phyloP scores from a whole-genome alignment of 2,329 filamentous ascomycete genomes.

The Epichloe uncinata region DNA sequence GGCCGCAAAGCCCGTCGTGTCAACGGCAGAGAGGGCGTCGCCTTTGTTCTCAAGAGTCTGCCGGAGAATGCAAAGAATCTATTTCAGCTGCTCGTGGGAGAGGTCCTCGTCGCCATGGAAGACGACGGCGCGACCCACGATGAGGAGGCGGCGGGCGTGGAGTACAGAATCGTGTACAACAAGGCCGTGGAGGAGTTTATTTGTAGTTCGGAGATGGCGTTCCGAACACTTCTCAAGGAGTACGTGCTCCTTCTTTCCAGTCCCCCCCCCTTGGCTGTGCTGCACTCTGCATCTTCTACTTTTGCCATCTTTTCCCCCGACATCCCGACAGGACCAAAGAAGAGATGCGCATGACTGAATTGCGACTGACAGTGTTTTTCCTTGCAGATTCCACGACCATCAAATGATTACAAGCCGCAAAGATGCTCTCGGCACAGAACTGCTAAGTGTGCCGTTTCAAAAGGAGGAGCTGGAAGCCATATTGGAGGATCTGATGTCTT shows the following conservation, averaged over 20 bases:
- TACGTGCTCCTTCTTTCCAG: conserved; percentile 26
- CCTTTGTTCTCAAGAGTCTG: conserved; percentile 77
- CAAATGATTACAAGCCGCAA: conserved; percentile 89
- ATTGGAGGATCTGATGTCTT: conserved; percentile 53
- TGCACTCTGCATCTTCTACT: neutral
- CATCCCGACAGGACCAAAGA: no score
- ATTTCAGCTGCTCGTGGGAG: conserved; percentile 72
- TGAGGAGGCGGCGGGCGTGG: conserved; percentile 52
- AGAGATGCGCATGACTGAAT: no score
- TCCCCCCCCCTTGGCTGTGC: no score
- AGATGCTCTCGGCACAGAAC: conserved; percentile 72
- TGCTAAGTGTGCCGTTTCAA: conserved; percentile 72
- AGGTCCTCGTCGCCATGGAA: conserved; percentile 61
- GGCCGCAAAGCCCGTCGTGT: conserved; percentile 67
- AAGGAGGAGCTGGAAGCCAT: conserved; percentile 82
- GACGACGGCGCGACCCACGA: conserved; percentile 35
- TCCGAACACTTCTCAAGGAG: conserved; percentile 87
- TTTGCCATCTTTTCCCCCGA: neutral
- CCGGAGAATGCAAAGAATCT: conserved; percentile 85
- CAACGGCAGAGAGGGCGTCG: conserved; percentile 81
- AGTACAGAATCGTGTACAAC: conserved; percentile 85
- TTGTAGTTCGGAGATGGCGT: conserved; percentile 91
- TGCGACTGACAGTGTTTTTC: conserved; percentile 10
- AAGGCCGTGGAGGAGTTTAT: conserved; percentile 96
- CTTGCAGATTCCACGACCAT: conserved; percentile 74